Evolutionary conservation across 345 rosid species (phyloP).

Genomic region (Bruguiera sexangula): DNA sequence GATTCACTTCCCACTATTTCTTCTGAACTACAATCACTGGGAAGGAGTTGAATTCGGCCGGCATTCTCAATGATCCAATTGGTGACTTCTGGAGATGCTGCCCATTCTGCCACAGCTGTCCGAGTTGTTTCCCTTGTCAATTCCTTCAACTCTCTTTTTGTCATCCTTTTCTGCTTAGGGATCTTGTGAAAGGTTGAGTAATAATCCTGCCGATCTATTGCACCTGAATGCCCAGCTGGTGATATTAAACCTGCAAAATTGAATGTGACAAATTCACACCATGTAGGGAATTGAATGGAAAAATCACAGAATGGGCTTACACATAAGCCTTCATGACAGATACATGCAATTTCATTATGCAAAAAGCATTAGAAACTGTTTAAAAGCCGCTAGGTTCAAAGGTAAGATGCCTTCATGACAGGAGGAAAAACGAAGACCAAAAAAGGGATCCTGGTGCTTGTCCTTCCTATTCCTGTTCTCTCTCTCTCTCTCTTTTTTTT

Average conservation of each 20-base stretch:
- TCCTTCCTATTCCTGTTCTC: no score
- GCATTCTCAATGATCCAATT: conserved; percentile 74
- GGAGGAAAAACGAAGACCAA: no score
- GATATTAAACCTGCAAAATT: conserved; percentile 36
- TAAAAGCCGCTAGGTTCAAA: no score
- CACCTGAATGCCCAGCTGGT: conserved; percentile 19
- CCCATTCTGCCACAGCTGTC: conserved; percentile 26
- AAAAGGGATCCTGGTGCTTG: no score
- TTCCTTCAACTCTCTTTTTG: conserved; percentile 74
- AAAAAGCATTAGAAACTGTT: no score
- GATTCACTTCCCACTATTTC: conserved; percentile 57
- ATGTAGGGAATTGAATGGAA: background rate
- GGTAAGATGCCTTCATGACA: no score
- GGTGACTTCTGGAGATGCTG: conserved; percentile 69
- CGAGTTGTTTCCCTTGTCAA: conserved; percentile 53
- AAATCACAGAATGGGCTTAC: background rate
- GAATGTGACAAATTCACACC: background rate
- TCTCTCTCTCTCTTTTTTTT: no score
- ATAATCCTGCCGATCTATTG: conserved; percentile 33
- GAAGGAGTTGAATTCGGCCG: conserved; percentile 57
- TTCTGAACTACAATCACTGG: conserved; percentile 45
- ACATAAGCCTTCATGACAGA: no score
- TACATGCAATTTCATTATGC: no score
- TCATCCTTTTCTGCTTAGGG: conserved; percentile 47
- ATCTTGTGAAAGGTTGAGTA: conserved; percentile 73